These are phyloP conservation scores for Phytophthora rubi DNA, from an alignment of 352 stramenopile species.

Conservation along the genomic window DNA sequence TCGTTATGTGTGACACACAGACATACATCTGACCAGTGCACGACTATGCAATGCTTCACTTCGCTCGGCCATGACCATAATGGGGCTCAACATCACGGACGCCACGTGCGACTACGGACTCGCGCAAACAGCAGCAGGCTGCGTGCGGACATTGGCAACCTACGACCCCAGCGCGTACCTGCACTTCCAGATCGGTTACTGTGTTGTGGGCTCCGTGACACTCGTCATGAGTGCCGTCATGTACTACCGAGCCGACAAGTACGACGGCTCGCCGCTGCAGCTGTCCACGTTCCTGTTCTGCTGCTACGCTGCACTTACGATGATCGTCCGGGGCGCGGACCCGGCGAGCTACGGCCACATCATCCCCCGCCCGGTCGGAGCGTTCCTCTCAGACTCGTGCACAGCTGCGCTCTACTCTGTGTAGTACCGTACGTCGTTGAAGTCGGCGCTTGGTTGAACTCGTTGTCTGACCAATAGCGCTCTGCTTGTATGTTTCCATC, in stretches of 20 bases:
- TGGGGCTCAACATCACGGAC: constrained; percentile 46
- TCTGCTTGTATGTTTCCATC: not conserved
- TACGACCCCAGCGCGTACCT: constrained; percentile 41
- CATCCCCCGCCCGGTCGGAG: constrained; percentile 42
- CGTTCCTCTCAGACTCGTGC: constrained; percentile 64
- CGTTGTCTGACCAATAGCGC: not conserved
- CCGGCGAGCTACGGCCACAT: constrained; percentile 59
- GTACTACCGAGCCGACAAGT: constrained; percentile 46
- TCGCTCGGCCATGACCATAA: constrained; percentile 16
- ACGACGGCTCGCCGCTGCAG: constrained; percentile 53
- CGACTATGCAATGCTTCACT: not conserved
- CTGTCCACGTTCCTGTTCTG: constrained; percentile 57
- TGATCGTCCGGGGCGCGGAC: constrained; percentile 63
- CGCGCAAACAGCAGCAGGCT: constrained; percentile 44
- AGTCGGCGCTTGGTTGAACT: not conserved
- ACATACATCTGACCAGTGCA: not conserved
- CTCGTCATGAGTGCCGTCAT: constrained; percentile 49
- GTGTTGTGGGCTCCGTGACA: constrained; percentile 44
- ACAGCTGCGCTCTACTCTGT: constrained; percentile 68
- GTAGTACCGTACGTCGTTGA: constrained; percentile 41
- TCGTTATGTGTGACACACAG: constrained; percentile 21
- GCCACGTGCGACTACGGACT: constrained; percentile 64
- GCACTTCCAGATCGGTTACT: constrained; percentile 48
- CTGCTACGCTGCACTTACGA: constrained; percentile 55
- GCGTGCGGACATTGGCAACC: constrained; percentile 49